Evolutionary conservation across 106 monocot species (phyloP), one percentile per base, ranked within the genome.

Genomic region (Vanilla planifolia): DNA sequence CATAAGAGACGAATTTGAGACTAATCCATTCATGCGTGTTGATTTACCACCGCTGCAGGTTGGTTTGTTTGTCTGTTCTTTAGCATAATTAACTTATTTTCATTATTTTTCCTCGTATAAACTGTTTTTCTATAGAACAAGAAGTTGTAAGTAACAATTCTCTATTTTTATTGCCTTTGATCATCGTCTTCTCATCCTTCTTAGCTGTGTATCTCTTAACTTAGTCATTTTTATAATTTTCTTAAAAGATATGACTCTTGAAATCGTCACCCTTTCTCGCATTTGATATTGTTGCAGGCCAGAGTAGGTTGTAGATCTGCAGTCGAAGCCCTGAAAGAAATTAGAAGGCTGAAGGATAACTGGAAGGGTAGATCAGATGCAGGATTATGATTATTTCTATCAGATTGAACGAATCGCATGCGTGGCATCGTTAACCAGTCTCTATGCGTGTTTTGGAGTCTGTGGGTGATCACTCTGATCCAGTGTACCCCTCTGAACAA

Each of bases 1-100:
- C 17, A 83, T 98, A 41, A 88, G 44, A 40, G 91, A 91, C 59
- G 98, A 98, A 56, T 70, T 88, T 42, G 87, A 92, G 58, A 98
- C 75, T 55, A 98, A 98, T 72, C 92, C 98, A 20, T 98, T 98
- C 79, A 98, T 92, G 79, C 92, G 92, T 59, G 96, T 85, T 48
- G 92, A 98, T 82, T 59, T 88, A 34, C 79, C 82, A 20, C 77
- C 85, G 25, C 72, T 98, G 72, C 91, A 92, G 92, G 71, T 61
- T 64, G 48, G 10, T 13, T 64, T 21, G 33, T 20, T 16, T 47
- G 8, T 63, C 32, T 48, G 7, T 57, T 57, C 57, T 20, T 57
- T 35, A 13, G 5, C 17, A 34, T 35, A 11, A 36, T 20, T 20
- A 35, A 34, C 35, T 36, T 16, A 33, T 19, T 33, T 56, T 56